Percentiles rank a stretch among this genome's conserved stretches.
Evolutionary conservation across 78 protist genomes (phyloP).

Genomic region (Diacronema lutheri): DNA sequence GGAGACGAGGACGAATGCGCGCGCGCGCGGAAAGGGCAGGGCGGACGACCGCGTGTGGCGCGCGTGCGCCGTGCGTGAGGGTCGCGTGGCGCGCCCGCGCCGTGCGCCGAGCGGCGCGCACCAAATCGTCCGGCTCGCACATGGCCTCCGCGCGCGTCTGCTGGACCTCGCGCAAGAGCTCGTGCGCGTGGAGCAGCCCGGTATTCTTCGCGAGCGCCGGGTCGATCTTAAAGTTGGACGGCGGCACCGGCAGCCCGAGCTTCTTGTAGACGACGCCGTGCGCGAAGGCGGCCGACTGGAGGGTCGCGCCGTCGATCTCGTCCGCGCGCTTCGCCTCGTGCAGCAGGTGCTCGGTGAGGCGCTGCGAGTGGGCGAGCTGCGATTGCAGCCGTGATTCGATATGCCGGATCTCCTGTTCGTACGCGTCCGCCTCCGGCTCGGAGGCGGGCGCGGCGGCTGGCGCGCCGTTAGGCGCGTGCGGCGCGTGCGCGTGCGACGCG

Average conservation of each 20-base stretch:
- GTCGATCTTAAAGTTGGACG: background rate
- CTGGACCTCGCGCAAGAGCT: background rate
- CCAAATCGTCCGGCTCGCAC: background rate
- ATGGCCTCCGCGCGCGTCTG: background rate
- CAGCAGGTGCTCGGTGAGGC: background rate
- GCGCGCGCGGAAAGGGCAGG: too few species aligned
- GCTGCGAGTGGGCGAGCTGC: background rate
- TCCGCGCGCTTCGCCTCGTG: background rate
- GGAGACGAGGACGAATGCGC: too few species aligned
- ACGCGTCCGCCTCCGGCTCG: background rate
- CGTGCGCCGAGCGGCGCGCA: background rate
- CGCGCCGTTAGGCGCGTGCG: background rate
- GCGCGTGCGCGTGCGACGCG: background rate
- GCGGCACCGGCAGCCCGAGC: background rate
- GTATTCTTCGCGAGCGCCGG: background rate
- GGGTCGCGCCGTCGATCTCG: background rate
- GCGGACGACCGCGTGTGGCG: background rate
- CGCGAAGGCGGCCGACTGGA: background rate
- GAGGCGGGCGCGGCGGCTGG: background rate
- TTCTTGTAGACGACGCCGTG: background rate
- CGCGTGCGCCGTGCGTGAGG: background rate
- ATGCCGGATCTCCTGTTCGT: background rate
- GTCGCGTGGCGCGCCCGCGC: background rate
- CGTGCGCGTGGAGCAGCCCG: background rate
- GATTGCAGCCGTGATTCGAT: background rate